Conservation (phyloP, 176 grass and related monocot species). For the Thinopyrum elongatum region DNA sequence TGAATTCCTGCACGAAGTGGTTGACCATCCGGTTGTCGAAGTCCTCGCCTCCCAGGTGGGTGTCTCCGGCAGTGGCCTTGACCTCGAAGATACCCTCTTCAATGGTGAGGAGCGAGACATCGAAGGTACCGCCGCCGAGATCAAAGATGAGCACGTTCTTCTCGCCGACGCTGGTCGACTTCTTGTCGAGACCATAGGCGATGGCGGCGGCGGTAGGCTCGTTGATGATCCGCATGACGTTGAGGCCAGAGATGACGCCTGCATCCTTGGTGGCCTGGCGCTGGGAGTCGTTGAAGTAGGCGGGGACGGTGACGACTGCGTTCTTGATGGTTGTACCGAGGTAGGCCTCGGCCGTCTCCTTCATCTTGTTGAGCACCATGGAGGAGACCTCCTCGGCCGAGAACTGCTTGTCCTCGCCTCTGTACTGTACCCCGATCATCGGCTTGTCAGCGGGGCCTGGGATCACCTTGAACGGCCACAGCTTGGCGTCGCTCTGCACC, state of each 20-base stretch:
- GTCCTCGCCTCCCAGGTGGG: conserved; percentile 91
- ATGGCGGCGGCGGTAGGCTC: conserved; percentile 87
- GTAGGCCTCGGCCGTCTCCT: conserved; percentile 75
- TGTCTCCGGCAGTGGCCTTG: conserved; percentile 89
- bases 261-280: conserved; percentile 92
- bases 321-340: conserved; percentile 80
- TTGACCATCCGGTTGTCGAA: conserved; percentile 95
- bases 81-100: conserved; percentile 98
- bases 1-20: conserved; percentile 95
- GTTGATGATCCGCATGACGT: conserved; percentile 92
- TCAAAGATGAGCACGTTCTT: conserved; percentile 98
- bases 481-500: conserved; percentile 75
- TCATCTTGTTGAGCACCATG: conserved; percentile 94
- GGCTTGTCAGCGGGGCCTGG: conserved; percentile 72
- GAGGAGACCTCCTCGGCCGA: conserved; percentile 82
- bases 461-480: conserved; percentile 75
- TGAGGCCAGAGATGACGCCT: conserved; percentile 81
- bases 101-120: conserved; percentile 91
- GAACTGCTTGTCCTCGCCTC: conserved; percentile 69
- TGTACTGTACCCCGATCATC: conserved; percentile 68
- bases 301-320: conserved; percentile 85
- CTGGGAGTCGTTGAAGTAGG: conserved; percentile 96
- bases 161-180: conserved; percentile 81
- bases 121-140: conserved; percentile 85
- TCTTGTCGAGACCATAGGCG: conserved; percentile 90